Evolutionary conservation across 2,329 filamentous ascomycete genomes (phyloP).

Genomic region (Gliomastix tumulicola): DNA sequence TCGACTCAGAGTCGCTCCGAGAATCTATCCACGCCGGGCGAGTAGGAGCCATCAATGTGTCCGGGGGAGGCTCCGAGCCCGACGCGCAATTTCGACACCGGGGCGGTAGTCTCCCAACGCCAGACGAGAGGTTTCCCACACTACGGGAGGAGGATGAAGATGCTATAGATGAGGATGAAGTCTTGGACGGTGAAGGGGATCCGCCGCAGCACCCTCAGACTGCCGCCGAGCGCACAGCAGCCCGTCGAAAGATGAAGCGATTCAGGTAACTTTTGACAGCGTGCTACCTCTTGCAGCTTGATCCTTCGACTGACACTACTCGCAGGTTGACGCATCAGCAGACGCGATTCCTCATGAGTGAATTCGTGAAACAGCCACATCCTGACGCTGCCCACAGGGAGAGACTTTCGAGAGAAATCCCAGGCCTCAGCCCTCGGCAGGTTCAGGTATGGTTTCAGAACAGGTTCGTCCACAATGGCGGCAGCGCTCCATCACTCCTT

Average conservation of each 20-base stretch:
- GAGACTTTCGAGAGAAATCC: conserved; percentile 80
- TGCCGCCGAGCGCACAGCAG: conserved; percentile 49
- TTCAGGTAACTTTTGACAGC: conserved; percentile 53
- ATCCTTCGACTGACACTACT: no score
- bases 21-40: no score
- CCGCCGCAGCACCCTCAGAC: conserved; percentile 36
- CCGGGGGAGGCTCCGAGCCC: no score
- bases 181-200: conserved; percentile 34
- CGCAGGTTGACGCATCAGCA: conserved; percentile 85
- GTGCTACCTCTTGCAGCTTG: background rate
- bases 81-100: no score
- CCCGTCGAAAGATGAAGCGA: conserved; percentile 66
- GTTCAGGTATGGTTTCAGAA: conserved; percentile 99
- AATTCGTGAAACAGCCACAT: conserved; percentile 91
- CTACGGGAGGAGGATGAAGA: conserved; percentile 46
- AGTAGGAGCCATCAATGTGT: no score
- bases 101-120: no score
- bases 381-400: conserved; percentile 89
- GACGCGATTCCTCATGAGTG: conserved; percentile 95
- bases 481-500: no score
- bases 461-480: conserved; percentile 57
- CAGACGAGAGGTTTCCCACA: no score
- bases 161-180: conserved; percentile 50
- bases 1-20: no score
- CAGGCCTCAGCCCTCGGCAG: conserved; percentile 82